phyloP scores from a whole-genome alignment of 2,329 filamentous ascomycete genomes.

The Neofusicoccum laricinum region DNA sequence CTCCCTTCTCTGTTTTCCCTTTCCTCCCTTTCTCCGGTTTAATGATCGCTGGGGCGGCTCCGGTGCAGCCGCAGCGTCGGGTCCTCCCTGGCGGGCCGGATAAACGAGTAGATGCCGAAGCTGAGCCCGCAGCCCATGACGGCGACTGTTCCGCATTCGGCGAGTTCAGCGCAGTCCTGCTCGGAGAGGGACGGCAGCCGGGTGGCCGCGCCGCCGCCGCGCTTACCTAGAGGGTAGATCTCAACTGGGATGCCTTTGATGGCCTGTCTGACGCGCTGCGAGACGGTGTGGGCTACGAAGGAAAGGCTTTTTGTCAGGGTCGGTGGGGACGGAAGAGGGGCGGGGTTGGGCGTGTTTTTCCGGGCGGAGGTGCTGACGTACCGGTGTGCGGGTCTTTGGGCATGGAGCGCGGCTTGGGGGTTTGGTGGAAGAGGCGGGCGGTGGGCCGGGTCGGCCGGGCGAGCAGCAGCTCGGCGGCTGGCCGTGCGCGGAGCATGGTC shows the following conservation, averaged over 20 bases:
- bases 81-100: neutral
- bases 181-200: neutral
- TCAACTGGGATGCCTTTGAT: slow-evolving; percentile 10
- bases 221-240: slow-evolving; percentile 14
- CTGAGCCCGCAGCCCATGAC: neutral
- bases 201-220: neutral
- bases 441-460: neutral
- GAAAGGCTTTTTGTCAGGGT: neutral
- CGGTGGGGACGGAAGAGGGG: neutral
- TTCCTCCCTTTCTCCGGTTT: neutral
- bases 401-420: neutral
- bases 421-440: neutral
- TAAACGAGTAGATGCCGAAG: slow-evolving; percentile 15
- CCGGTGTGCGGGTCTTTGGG: neutral
- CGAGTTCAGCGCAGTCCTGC: neutral
- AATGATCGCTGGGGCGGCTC: neutral
- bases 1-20: neutral
- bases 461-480: neutral
- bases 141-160: slow-evolving; percentile 9
- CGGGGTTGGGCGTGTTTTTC: no score
- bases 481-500: slow-evolving; percentile 9
- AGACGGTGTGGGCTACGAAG: neutral
- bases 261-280: neutral
- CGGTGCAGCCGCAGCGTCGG: slow-evolving; percentile 6
- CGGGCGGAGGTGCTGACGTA: neutral